Evolutionary conservation across 768 basidiomycete genomes (phyloP).

Genomic region (Sporobolomyces phaffii): DNA sequence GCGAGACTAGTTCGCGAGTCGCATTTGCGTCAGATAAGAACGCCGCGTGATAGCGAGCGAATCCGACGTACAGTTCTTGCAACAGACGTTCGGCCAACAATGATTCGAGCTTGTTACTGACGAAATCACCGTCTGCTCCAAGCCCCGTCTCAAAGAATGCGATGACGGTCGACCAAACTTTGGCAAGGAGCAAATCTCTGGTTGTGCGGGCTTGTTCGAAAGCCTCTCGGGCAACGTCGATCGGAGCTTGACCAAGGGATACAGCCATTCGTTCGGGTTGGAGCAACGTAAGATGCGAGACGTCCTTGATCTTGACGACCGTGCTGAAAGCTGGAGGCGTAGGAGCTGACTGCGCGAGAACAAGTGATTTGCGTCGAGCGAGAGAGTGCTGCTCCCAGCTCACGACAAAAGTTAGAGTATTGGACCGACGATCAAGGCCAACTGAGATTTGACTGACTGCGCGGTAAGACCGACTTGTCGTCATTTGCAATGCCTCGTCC

Average conservation of each 20-base stretch:
- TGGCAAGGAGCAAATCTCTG: slow-evolving; percentile 21
- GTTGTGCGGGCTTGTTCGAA: background rate
- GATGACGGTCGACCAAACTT: slow-evolving; percentile 29
- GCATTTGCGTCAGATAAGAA: too few relatives aligned
- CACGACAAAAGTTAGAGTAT: background rate
- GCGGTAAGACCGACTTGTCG: slow-evolving; percentile 1
- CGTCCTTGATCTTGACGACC: slow-evolving; percentile 37
- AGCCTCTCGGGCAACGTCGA: slow-evolving; percentile 25
- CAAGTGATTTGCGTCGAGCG: background rate
- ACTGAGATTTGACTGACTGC: slow-evolving; percentile 9
- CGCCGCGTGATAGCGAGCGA: too few relatives aligned
- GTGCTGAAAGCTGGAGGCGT: slow-evolving; percentile 24
- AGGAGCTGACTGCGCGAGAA: background rate
- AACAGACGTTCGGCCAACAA: slow-evolving; percentile 18
- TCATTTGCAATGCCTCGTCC: slow-evolving; percentile 34
- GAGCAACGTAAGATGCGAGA: slow-evolving; percentile 34
- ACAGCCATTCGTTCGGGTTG: background rate
- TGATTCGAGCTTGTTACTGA: slow-evolving; percentile 6
- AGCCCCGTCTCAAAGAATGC: slow-evolving; percentile 24
- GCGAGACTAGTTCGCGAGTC: slow-evolving; percentile 11
- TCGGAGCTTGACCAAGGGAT: slow-evolving; percentile 5
- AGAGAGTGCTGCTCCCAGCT: background rate
- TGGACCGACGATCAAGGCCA: too few relatives aligned
- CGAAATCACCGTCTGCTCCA: background rate
- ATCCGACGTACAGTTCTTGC: slow-evolving; percentile 33